Conservation (phyloP, 129 eudicot genomes). For the Sambucus nigra region DNA sequence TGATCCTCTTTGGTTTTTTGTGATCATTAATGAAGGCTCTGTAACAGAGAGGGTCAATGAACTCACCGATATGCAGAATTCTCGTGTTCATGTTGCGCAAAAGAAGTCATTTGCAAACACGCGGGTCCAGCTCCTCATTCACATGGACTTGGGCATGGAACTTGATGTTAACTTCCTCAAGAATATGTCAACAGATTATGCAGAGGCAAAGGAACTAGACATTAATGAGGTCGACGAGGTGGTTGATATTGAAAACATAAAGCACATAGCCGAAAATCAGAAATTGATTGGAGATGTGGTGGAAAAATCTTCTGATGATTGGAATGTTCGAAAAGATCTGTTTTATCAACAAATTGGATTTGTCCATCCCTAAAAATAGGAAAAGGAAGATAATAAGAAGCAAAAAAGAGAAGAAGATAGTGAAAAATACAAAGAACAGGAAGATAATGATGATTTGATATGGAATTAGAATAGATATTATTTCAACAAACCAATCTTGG, state of each 20-base stretch:
- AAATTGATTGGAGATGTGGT: slow-evolving; percentile 56
- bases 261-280: slow-evolving; percentile 62
- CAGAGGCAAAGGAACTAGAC: slow-evolving; percentile 52
- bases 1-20: slow-evolving; percentile 72
- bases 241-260: slow-evolving; percentile 45
- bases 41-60: slow-evolving; percentile 60
- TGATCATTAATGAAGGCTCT: slow-evolving; percentile 53
- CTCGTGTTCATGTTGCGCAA: slow-evolving; percentile 52
- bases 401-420: slow-evolving; percentile 7
- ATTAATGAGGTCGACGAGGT: slow-evolving; percentile 56
- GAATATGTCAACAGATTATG: slow-evolving; percentile 56
- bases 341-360: slow-evolving; percentile 50
- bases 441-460: slow-evolving; percentile 28
- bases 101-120: slow-evolving; percentile 62
- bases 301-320: slow-evolving; percentile 43
- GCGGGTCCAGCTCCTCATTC: slow-evolving; percentile 50
- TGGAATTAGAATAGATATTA: slow-evolving; percentile 36
- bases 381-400: slow-evolving; percentile 9
- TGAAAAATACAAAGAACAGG: slow-evolving; percentile 9
- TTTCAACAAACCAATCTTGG: no score
- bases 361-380: slow-evolving; percentile 7
- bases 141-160: slow-evolving; percentile 78
- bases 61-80: slow-evolving; percentile 44
- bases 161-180: slow-evolving; percentile 56
- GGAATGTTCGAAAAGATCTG: slow-evolving; percentile 41